These are phyloP conservation scores for Achaetomium macrosporum DNA, from an alignment of 2,329 filamentous ascomycete species.

Conservation along the genomic window DNA sequence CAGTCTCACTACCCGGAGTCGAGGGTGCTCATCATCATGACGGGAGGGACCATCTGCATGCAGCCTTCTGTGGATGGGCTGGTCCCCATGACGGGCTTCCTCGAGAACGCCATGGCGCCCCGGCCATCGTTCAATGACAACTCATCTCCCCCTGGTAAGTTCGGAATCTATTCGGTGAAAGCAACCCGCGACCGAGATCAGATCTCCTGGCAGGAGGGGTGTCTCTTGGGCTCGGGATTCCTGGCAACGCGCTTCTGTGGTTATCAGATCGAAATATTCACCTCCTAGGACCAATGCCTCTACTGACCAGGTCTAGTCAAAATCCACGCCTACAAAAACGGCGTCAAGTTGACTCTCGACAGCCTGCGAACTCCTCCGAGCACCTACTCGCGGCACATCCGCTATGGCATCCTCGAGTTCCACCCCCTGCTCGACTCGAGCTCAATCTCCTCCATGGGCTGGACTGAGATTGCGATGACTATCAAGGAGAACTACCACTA, in stretches of 20 bases:
- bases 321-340: conserved; percentile 47
- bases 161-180: background rate
- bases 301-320: conserved; percentile 34
- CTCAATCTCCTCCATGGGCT: conserved; percentile 79
- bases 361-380: conserved; percentile 75
- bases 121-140: conserved; percentile 81
- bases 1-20: conserved; percentile 54
- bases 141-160: conserved; percentile 44
- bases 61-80: conserved; percentile 72
- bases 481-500: conserved; percentile 79
- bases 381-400: conserved; percentile 71
- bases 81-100: conserved; percentile 72
- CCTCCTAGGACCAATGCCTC: background rate
- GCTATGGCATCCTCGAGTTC: conserved; percentile 82
- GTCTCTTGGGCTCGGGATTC: too few relatives aligned
- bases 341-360: conserved; percentile 48
- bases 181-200: too few relatives aligned
- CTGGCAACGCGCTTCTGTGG: too few relatives aligned
- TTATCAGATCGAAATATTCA: too few relatives aligned
- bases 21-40: conserved; percentile 83
- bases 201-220: too few relatives aligned
- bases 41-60: conserved; percentile 90
- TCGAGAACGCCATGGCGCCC: conserved; percentile 75
- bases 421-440: conserved; percentile 79
- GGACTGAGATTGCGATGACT: conserved; percentile 76